Base-by-base conservation (phyloP, 1,284 basidiomycete genomes). In the Ustilago xerochloae region DNA sequence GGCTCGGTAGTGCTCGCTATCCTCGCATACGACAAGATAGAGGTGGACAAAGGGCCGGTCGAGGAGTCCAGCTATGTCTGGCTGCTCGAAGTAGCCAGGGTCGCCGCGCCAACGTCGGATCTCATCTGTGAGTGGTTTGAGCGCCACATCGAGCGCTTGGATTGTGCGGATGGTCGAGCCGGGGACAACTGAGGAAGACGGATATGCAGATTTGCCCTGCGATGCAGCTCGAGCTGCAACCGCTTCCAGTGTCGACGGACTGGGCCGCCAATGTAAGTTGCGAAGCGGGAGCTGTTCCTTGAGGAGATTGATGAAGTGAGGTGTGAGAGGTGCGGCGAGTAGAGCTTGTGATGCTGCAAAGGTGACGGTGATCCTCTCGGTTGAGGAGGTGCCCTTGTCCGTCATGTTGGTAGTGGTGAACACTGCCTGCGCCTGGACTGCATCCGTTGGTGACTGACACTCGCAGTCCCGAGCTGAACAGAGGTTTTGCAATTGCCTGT, bases 211-310 rank as follows among this genome's bases (percentile, higher is more conserved):
- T 39, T 64, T 73, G 57, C 64, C 64, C 54, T 73, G 70, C 48
- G 60, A 57, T 22, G 57, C 61, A 10, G 70, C 70, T 6, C 70
- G 56, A 28, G 64, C 63, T 6, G 70, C 59, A 26, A 53, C 60
- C 3, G 64, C 64, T 61, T 73, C 70, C 28, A 73, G 70, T 1
- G 70, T 73, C 0, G 71, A 38, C 32, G 64, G 71, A 28, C 71
- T 69, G 9, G 81, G 80, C 32, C 74, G 75, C 82, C 81, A 83
- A 52, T 82, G 81, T 16, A 84, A 50, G 52, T 83, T 84, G 49
- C 81, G 75, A 26, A 84, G 68, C 5, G 82, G 82, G 9, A 84
- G 61, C 50, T 83, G 82, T 48, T 75, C 57, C 12, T 62, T 41
- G 35, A 84, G 66, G 15, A 79, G 62, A 3, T 49, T 53, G 32